These are phyloP conservation scores for Trichoderma breve DNA, from an alignment of 2,329 filamentous ascomycete genomes.

Conservation along the genomic window DNA sequence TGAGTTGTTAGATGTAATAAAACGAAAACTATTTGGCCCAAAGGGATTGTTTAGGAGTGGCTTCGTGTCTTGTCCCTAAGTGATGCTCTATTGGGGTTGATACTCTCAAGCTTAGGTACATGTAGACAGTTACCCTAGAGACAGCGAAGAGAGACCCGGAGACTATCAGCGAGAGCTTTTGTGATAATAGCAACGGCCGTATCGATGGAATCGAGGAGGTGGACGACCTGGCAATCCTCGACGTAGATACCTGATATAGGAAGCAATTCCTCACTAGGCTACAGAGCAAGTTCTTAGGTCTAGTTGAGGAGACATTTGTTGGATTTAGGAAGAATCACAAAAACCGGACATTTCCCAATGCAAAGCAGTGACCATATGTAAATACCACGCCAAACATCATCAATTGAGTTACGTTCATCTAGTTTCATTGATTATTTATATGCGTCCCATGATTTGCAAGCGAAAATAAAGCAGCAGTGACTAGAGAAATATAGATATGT, in stretches of 20 bases:
- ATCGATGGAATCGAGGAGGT: not conserved
- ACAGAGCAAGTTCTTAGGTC: not conserved
- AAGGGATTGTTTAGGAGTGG: not conserved
- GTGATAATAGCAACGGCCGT: not conserved
- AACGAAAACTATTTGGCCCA: not conserved
- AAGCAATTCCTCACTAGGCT: not conserved
- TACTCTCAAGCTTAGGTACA: too few species aligned
- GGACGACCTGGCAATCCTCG: not conserved
- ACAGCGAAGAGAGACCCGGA: not conserved
- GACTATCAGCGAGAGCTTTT: not conserved
- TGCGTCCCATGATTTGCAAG: not conserved
- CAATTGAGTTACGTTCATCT: not conserved
- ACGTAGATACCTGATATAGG: not conserved
- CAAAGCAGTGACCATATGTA: not conserved
- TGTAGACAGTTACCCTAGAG: not conserved
- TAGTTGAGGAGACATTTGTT: not conserved
- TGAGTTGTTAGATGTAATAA: conserved; percentile 10
- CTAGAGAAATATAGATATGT: too few species aligned
- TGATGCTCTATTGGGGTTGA: not conserved
- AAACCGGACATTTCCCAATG: not conserved
- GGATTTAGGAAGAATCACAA: not conserved
- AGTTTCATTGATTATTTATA: not conserved
- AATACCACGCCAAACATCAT: not conserved
- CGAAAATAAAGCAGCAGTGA: too few species aligned
- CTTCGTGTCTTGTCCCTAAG: not conserved